Conservation (phyloP, 78 protist genomes). For the Trichosphaerium sp. region DNA sequence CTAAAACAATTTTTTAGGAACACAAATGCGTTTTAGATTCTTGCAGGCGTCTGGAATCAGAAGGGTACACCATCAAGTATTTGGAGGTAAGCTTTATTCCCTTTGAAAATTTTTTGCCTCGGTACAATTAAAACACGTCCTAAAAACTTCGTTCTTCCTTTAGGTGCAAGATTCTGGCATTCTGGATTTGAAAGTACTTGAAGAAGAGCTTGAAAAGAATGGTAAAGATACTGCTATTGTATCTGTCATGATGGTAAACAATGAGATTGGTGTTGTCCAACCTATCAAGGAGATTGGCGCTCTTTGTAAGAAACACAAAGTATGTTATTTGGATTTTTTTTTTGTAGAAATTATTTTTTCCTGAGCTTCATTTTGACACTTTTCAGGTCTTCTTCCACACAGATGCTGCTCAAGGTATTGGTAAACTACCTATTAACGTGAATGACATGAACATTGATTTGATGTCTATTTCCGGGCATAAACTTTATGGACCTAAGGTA, state of each 20-base stretch:
- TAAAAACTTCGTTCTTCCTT: too few relatives aligned
- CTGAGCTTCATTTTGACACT: too few relatives aligned
- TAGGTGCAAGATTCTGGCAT: conserved; percentile 77
- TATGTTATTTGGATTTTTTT: too few relatives aligned
- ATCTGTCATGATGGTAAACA: conserved; percentile 93
- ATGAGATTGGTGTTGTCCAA: conserved; percentile 95
- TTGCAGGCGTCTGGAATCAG: conserved; percentile 79
- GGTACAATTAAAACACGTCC: too few relatives aligned
- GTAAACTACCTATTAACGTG: conserved; percentile 95
- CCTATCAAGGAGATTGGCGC: conserved; percentile 84
- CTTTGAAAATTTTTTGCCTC: conserved; percentile 14
- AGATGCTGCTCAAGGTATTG: conserved; percentile 96
- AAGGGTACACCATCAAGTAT: conserved; percentile 79
- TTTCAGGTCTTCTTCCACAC: conserved; percentile 82
- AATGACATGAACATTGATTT: conserved; percentile 70
- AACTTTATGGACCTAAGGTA: conserved; percentile 88
- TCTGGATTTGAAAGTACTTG: conserved; percentile 49
- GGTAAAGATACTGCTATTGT: conserved; percentile 90
- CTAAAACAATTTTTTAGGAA: conserved; percentile 43
- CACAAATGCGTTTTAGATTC: conserved; percentile 96
- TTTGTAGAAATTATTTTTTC: too few relatives aligned
- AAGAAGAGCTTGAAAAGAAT: conserved; percentile 64
- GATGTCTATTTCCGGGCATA: conserved; percentile 91
- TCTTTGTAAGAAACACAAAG: conserved; percentile 63
- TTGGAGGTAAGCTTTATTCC: neutral